Conservation (phyloP, 116 monocot genomes). For the Cymodocea nodosa region DNA sequence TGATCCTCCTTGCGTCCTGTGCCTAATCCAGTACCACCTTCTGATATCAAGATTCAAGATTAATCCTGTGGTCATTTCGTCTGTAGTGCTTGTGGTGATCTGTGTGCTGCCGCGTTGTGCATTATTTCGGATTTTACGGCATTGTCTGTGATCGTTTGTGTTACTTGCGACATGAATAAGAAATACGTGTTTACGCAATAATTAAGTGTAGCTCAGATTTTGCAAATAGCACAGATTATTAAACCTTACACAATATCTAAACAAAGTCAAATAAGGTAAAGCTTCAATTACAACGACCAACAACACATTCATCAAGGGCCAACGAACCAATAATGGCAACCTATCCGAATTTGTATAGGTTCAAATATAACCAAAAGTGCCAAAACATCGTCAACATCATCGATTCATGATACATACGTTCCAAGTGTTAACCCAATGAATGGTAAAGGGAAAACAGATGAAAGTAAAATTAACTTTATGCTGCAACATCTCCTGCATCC, state of each 20-base stretch:
- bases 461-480: not conserved
- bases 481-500: conserved; percentile 1
- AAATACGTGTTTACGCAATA: not conserved
- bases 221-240: not conserved
- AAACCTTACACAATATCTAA: not conserved
- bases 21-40: not conserved
- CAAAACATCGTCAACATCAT: not conserved
- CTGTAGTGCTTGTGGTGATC: not conserved
- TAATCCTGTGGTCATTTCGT: not conserved
- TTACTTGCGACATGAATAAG: not conserved
- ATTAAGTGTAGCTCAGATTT: too few relatives aligned
- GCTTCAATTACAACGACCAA: not conserved
- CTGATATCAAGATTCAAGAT: not conserved
- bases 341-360: not conserved
- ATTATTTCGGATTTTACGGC: not conserved
- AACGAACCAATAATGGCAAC: not conserved
- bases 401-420: conserved; percentile 4
- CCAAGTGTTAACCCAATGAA: not conserved
- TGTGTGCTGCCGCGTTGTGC: not conserved
- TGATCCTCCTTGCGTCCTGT: not conserved
- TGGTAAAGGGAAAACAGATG: not conserved
- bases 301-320: not conserved
- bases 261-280: not conserved
- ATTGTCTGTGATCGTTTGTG: not conserved
- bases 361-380: not conserved